A percentile compares a stretch with the other conserved stretches of the same genome.
phyloP scores from a whole-genome alignment of 495 filamentous ascomycete species.

The Penicillium pulvis region DNA sequence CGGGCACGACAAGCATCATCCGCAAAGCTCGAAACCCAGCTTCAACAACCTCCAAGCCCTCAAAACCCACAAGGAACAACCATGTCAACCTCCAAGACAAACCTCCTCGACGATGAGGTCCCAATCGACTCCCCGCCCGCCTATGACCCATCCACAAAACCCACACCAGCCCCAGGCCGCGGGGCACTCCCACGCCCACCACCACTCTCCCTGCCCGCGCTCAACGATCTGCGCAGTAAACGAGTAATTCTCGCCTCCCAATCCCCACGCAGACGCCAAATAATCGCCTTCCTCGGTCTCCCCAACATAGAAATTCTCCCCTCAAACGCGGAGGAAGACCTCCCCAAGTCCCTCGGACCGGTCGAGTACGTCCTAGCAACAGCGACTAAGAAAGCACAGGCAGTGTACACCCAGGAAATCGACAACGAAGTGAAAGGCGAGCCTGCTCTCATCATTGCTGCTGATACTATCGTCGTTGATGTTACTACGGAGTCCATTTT shows the following conservation, averaged over 20 bases:
- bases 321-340: slow-evolving; percentile 77
- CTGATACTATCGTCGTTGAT: slow-evolving; percentile 88
- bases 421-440: slow-evolving; percentile 62
- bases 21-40: slow-evolving; percentile 3
- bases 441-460: slow-evolving; percentile 83
- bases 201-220: slow-evolving; percentile 73
- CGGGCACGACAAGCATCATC: not conserved
- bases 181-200: slow-evolving; percentile 52
- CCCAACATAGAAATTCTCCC: slow-evolving; percentile 79
- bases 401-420: slow-evolving; percentile 73
- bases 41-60: slow-evolving; percentile 9
- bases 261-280: slow-evolving; percentile 79
- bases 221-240: slow-evolving; percentile 68
- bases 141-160: slow-evolving; percentile 31
- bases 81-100: slow-evolving; percentile 40
- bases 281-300: slow-evolving; percentile 74
- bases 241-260: slow-evolving; percentile 85
- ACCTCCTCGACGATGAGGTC: slow-evolving; percentile 30
- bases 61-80: slow-evolving; percentile 10
- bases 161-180: slow-evolving; percentile 19
- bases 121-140: slow-evolving; percentile 37
- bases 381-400: slow-evolving; percentile 75
- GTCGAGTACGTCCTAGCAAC: slow-evolving; percentile 91
- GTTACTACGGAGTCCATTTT: slow-evolving; percentile 63
- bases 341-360: slow-evolving; percentile 75